Evolutionary conservation across 768 basidiomycete species (phyloP), one percentile per base, ranked within the genome.

Genomic region (Trametes punicea): DNA sequence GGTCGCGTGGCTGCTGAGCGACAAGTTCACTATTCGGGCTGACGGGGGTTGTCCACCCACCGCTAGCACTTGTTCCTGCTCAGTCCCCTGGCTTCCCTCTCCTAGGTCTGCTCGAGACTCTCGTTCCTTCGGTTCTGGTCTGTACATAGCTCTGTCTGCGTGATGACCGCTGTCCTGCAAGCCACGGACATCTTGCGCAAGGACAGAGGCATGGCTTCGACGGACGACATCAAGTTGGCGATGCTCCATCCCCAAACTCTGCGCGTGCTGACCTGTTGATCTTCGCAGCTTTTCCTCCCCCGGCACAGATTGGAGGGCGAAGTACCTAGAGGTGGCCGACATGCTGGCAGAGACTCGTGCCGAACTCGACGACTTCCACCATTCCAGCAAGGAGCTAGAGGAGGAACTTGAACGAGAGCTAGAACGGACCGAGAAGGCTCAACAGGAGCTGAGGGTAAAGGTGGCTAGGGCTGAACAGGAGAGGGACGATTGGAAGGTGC

Each of bases 401-500:
- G 89, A 93, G 55, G 96, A 98, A 72, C 74, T 98, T 62, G 93
- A 95, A 78, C 81, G 81, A 60, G 96, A 98, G 70, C 75, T 98
- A 55, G 90, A 90, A 67, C 78, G 88, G 51, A 90, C 92, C 36
- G 91, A 95, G 74, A 88, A 85, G 71, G 79, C 88, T 1, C 89
- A 93, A 68, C 82, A 85, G 68, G 91, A 92, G 21, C 80, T 91
- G 30, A 84, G 79, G 74, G 77, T 82, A 63, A 91, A 87, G 71
- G 84, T 81, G 26, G 76, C 80, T 29, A 82, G 78, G 64, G 80
- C 87, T 45, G 88, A 91, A 66, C 71, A 71, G 34, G 93, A 93
- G 68, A 80, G 85, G 60, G 93, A 95, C 60, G 88, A 93, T 27
- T 96, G 94, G 94, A 96, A 96, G 87, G 93, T 93, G 55, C 51